Evolutionary conservation across 108 stramenopile genomes (phyloP).

Genomic region (Stephanodiscus triporus): DNA sequence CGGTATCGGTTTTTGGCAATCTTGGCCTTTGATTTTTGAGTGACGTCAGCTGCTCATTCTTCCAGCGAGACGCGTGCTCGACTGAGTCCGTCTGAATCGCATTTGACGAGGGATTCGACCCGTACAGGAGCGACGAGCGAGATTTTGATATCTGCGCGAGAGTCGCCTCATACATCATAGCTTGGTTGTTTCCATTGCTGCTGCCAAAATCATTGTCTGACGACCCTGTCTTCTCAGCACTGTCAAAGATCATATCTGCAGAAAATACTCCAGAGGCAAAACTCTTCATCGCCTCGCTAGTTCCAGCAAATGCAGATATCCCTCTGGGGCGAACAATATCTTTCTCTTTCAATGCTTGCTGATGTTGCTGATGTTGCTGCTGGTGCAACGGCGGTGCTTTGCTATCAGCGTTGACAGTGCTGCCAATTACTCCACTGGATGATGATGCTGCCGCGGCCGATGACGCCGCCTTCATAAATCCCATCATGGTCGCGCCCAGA

Average conservation of each 20-base stretch:
- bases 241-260: constrained; percentile 3
- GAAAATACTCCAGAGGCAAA: constrained; percentile 1
- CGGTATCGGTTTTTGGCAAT: constrained; percentile 20
- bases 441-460: not conserved
- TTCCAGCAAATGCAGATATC: constrained; percentile 38
- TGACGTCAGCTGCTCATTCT: constrained; percentile 5
- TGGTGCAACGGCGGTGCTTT: not conserved
- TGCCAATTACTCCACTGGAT: not conserved
- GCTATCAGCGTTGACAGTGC: not conserved
- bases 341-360: not conserved
- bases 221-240: not conserved
- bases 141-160: constrained; percentile 20
- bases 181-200: not conserved
- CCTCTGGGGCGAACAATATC: not conserved
- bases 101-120: not conserved
- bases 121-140: constrained; percentile 11
- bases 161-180: constrained; percentile 4
- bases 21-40: constrained; percentile 9
- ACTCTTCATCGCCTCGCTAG: constrained; percentile 18
- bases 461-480: not conserved
- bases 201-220: not conserved
- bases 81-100: not conserved
- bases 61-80: not conserved
- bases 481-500: constrained; percentile 38
- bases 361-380: not conserved